Conservation (phyloP, 805 yeast species). For the Wickerhamiella nectarea region DNA sequence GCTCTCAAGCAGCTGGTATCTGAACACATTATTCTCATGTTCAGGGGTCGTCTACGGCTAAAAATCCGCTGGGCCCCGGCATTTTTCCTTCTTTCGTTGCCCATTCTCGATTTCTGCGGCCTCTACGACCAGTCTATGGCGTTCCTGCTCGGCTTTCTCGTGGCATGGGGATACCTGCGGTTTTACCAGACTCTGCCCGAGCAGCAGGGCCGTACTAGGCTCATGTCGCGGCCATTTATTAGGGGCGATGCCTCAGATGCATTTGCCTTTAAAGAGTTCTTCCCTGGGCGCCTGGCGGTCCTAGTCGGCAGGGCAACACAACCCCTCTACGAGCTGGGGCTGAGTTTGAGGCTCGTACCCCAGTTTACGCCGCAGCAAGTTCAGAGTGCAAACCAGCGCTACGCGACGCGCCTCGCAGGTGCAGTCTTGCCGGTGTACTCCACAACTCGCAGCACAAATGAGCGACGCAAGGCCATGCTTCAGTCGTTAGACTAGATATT, state of each 20-base stretch:
- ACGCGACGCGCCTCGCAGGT: slow-evolving; percentile 18
- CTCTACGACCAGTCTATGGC: slow-evolving; percentile 17
- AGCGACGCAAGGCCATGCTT: slow-evolving; percentile 19
- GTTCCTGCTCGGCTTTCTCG: slow-evolving; percentile 37
- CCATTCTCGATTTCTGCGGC: slow-evolving; percentile 22
- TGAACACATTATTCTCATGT: slow-evolving; percentile 40
- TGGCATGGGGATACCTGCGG: slow-evolving; percentile 65
- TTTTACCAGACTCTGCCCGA: slow-evolving; percentile 54
- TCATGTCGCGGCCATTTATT: slow-evolving; percentile 23
- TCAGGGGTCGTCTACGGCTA: slow-evolving; percentile 35
- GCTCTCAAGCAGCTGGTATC: slow-evolving; percentile 54
- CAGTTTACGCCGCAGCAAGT: slow-evolving; percentile 16
- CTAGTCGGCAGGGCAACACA: slow-evolving; percentile 30
- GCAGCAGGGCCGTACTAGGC: slow-evolving; percentile 5
- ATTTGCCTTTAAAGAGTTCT: slow-evolving; percentile 68
- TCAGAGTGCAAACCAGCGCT: slow-evolving; percentile 18
- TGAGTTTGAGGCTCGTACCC: not conserved
- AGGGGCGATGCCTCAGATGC: slow-evolving; percentile 86
- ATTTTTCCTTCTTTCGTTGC: slow-evolving; percentile 25
- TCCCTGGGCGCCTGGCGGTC: slow-evolving; percentile 52
- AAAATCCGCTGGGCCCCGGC: slow-evolving; percentile 30
- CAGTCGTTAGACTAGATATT: slow-evolving; percentile 1
- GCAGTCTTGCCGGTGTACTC: slow-evolving; percentile 14
- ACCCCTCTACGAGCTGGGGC: slow-evolving; percentile 16
- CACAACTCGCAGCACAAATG: slow-evolving; percentile 16